phyloP scores from a whole-genome alignment of 1,284 basidiomycete species.

The Ceratobasidium sp. region DNA sequence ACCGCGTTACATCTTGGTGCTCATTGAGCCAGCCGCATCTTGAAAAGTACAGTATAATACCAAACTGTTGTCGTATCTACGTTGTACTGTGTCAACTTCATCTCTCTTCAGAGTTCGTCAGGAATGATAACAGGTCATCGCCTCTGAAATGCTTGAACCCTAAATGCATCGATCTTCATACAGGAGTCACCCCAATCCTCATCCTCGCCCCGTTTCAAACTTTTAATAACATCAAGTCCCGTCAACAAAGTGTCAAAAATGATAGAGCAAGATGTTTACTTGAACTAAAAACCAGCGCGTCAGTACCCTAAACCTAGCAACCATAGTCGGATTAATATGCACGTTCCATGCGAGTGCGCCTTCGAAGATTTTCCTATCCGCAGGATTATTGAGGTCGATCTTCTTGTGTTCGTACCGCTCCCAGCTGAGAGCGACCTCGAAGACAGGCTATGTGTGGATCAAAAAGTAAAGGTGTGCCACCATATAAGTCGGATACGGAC shows the following conservation, averaged over 20 bases:
- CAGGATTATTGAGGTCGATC: slow-evolving; percentile 73
- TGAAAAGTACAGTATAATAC: too few relatives aligned
- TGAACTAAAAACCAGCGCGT: neutral
- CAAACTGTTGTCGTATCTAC: too few relatives aligned
- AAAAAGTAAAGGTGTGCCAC: slow-evolving; percentile 50
- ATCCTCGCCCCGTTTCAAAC: slow-evolving; percentile 63
- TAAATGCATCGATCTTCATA: neutral
- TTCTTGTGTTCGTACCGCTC: slow-evolving; percentile 76
- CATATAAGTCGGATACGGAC: too few relatives aligned
- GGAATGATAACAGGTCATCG: too few relatives aligned
- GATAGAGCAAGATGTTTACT: neutral
- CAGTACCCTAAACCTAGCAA: neutral
- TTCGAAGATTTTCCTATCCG: slow-evolving; percentile 91
- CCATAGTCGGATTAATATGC: neutral
- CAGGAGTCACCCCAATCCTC: neutral
- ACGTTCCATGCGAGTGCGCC: slow-evolving; percentile 85
- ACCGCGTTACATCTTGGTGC: too few relatives aligned
- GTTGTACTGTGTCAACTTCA: slow-evolving; percentile 58
- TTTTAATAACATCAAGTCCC: slow-evolving; percentile 58
- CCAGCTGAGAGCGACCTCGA: slow-evolving; percentile 91
- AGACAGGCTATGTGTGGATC: slow-evolving; percentile 68
- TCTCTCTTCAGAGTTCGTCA: too few relatives aligned
- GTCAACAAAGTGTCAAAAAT: neutral
- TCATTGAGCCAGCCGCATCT: too few relatives aligned
- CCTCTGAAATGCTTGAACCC: too few relatives aligned